Evolutionary conservation across 805 yeast species (phyloP), one percentile per base, ranked within the genome.

Genomic region (Myxozyma kluyveri): DNA sequence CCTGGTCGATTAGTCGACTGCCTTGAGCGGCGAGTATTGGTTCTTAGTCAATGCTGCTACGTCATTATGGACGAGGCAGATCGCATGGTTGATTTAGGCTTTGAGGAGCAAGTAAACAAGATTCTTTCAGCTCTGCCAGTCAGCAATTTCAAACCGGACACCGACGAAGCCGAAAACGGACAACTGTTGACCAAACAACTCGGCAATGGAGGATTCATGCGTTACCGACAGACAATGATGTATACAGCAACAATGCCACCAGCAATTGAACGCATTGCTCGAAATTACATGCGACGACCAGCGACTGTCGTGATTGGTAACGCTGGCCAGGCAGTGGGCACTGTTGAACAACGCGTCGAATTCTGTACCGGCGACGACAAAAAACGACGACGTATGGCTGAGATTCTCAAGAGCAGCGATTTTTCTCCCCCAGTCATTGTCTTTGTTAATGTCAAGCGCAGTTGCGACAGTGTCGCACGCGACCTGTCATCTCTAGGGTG

Each of bases 31-130:
- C 80, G 81, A n/a, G 71, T 84, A 19, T 54, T 89, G 2, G 77
- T 76, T 1, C 69, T 90, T 31, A 72, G 71, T 36, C 79, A 80
- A 52, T 80, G 95, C 56, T 76, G 76, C 55, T 84, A 81, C 55
- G 69, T 91, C 21, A 83, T 87, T 1, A 75, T 90, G 72, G 99
- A 91, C 71, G 99, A 91, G 69, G 96, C 96, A 1, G 99, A 91
- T 68, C 75, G 90, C 60, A 91, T 91, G 98, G 82, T 91, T 39
- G 96, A 89, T 66, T 77, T 91, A 80, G 97, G 97, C 3, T 91
- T 91, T 66, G 96, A 88, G 65, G 84, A 79, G 31, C 88, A 88
- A 63, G 78, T 91, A 42, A 77, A 76, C 21, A 73, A 76, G 38
- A 80, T 91, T 14, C 67, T 86, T 46, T 72, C 71, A 3, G 71